Conservation (phyloP, 1,284 basidiomycete genomes). For the Afroboletus lepidellus region DNA sequence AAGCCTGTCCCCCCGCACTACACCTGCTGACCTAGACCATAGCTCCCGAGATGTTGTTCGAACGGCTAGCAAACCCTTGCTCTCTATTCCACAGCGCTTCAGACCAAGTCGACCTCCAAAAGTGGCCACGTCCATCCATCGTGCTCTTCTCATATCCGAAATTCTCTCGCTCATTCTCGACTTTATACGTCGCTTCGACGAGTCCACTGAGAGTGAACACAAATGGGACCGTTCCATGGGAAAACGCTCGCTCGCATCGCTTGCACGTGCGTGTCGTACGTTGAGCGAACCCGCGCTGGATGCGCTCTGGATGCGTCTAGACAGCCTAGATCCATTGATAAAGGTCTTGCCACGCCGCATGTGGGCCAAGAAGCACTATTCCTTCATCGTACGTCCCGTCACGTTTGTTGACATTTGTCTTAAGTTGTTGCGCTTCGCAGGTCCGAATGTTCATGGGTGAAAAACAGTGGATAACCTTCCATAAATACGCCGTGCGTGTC, state of each 20-base stretch:
- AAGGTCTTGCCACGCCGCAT: constrained; percentile 26
- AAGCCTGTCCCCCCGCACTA: background rate
- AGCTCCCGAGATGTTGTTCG: background rate
- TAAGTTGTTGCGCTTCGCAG: constrained; percentile 3
- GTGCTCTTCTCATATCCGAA: constrained; percentile 25
- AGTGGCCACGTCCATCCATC: constrained; percentile 14
- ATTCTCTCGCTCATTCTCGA: constrained; percentile 26
- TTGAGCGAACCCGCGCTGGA: constrained; percentile 24
- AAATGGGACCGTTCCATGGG: constrained; percentile 18
- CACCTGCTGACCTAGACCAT: constrained; percentile 1
- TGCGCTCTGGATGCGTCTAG: constrained; percentile 26
- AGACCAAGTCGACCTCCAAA: background rate
- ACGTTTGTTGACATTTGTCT: background rate
- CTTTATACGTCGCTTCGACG: constrained; percentile 23
- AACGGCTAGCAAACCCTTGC: background rate
- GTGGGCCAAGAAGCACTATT: constrained; percentile 21
- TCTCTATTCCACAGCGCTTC: constrained; percentile 3
- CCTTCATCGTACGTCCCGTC: constrained; percentile 18
- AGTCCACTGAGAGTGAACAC: constrained; percentile 18
- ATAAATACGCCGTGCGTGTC: constrained; percentile 27
- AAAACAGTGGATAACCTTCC: constrained; percentile 26
- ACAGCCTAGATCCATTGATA: constrained; percentile 28
- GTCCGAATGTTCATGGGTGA: constrained; percentile 27
- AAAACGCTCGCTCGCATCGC: constrained; percentile 23
- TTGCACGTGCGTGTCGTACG: constrained; percentile 29